Base-by-base conservation (phyloP, 257 asterid species). In the Ophiorrhiza pumila region DNA sequence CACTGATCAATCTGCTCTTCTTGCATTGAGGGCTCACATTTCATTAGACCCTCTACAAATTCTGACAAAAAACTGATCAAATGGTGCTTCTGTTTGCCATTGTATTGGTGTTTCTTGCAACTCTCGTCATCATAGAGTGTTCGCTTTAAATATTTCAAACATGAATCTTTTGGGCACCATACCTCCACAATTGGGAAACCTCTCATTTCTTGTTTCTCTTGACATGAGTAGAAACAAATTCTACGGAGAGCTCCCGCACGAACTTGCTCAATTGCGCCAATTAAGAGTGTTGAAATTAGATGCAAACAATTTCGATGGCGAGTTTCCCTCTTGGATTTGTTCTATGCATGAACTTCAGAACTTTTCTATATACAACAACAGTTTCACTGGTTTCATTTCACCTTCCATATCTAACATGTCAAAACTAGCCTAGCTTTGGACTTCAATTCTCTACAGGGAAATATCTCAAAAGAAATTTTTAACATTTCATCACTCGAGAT, bases 391-490 rank as follows among this genome's bases (percentile, higher is more conserved):
- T 47, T 10, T n/a, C 17, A 71, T 74, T 41, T 73, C 79, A 34
- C 12, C 58, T 22, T 74, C 75, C 23, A 29, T 74, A 41, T 53
- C 42, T 4, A 80, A 80, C 59, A 55, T 77, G 7, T 34, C 81
- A 0, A 68, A 63, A 10, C 83, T 83, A 13, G 59, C 67, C 25
- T 80, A 60, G 18, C 27, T 0, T 31, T 83, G 5, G 31, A 70
- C 4, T 11, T 0, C 2, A 83, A 83, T 80, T 27, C 17, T 22
- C 75, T 83, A 0, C 32, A 11, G 20, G 87, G 87, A 20, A 47
- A 12, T 8, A 59, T 83, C 64, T 81, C 83, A 5, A 41, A 35
- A 47, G 74, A 76, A 9, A 60, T 78, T 7, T 74, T 79, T 79
- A 79, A 74, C 71, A 13, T 65, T 10, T 65, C 81, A 4, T 62